Conservation (phyloP, 2,329 filamentous ascomycete species). For the Cordyceps farinosa region DNA sequence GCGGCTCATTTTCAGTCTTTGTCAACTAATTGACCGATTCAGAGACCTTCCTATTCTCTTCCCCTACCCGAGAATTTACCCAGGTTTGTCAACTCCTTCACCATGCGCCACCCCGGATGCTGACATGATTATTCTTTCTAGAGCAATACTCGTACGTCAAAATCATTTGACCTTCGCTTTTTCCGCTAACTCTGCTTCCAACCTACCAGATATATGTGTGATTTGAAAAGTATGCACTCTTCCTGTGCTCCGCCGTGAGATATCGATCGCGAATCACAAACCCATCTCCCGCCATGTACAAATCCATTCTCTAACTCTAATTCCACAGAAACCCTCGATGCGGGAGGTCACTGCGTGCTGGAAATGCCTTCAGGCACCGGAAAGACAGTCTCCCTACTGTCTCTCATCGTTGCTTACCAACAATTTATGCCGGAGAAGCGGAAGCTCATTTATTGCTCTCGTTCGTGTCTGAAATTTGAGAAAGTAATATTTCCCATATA, state of each 20-base stretch:
- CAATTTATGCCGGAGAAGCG: conserved; percentile 88
- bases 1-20: not conserved
- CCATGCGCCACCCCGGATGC: not conserved
- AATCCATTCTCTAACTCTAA: not conserved
- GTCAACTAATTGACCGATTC: conserved; percentile 10
- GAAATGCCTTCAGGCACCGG: conserved; percentile 99
- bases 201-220: conserved; percentile 50
- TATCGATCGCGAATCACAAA: not conserved
- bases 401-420: conserved; percentile 95
- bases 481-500: not conserved
- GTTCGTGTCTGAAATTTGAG: conserved; percentile 38
- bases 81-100: conserved; percentile 37
- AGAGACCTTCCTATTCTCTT: conserved; percentile 57
- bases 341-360: conserved; percentile 88
- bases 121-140: conserved; percentile 26
- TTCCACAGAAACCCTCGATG: conserved; percentile 71
- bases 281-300: not conserved
- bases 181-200: not conserved
- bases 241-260: not conserved
- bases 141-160: conserved; percentile 53
- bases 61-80: conserved; percentile 57
- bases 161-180: not conserved
- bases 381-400: conserved; percentile 93
- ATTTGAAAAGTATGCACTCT: conserved; percentile 46
- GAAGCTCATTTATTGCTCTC: conserved; percentile 98